These are phyloP conservation scores for Aspergillus bombycis DNA, from an alignment of 2,329 filamentous ascomycete genomes.

Conservation along the genomic window DNA sequence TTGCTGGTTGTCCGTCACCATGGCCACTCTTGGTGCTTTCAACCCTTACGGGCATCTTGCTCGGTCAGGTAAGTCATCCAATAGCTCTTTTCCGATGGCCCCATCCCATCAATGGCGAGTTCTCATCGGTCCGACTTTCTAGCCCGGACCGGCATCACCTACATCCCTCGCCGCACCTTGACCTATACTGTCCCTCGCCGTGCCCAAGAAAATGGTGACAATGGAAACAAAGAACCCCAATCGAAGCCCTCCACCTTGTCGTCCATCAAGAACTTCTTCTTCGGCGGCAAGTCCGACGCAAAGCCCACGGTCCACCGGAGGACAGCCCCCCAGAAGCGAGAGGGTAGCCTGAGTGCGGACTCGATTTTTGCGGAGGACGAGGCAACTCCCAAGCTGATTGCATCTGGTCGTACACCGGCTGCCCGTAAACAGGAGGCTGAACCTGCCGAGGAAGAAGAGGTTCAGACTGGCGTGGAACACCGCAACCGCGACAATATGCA, in stretches of 20 bases:
- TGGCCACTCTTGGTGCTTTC: constrained; percentile 44
- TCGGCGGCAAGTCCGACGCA: constrained; percentile 28
- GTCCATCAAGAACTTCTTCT: constrained; percentile 40
- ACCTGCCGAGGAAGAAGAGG: constrained; percentile 15
- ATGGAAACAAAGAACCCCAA: constrained; percentile 14
- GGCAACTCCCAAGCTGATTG: constrained; percentile 26
- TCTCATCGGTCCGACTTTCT: constrained; percentile 5
- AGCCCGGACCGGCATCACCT: constrained; percentile 38
- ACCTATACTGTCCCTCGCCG: constrained; percentile 35
- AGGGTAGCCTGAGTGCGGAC: constrained; percentile 39
- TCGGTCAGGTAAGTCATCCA: constrained; percentile 38
- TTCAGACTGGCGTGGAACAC: constrained; percentile 28
- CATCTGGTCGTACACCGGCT: constrained; percentile 31
- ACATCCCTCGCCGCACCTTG: constrained; percentile 41
- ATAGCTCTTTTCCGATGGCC: background rate
- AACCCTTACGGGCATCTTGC: constrained; percentile 42
- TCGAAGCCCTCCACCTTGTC: constrained; percentile 31
- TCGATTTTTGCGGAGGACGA: constrained; percentile 48
- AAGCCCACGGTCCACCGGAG: constrained; percentile 35
- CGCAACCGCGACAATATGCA: constrained; percentile 60
- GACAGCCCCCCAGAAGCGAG: constrained; percentile 34
- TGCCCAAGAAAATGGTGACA: constrained; percentile 31
- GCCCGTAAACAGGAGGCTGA: constrained; percentile 24
- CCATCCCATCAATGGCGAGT: background rate
- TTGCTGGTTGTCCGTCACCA: constrained; percentile 22